Evolutionary conservation across 176 grass and related monocot genomes (phyloP), one percentile per base, ranked within the genome.

Genomic region (Eremochloa ophiuroides): DNA sequence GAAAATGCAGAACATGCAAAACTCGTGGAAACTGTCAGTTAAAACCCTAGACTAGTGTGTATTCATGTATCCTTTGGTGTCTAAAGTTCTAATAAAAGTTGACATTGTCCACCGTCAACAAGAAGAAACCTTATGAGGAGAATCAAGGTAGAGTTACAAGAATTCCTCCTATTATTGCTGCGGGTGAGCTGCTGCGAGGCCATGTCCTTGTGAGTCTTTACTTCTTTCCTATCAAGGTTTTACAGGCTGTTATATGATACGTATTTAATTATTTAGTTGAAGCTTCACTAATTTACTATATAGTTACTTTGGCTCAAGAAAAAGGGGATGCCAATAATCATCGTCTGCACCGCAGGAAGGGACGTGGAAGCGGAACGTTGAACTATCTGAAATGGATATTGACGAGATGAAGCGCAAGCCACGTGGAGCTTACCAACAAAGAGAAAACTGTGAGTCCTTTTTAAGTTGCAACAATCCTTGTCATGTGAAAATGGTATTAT

Each of bases 361-460:
- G 46, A 47, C 64, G 71, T n/a, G n/a, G n/a, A n/a, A n/a, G n/a
- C n/a, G n/a, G n/a, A n/a, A n/a, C n/a, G n/a, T n/a, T n/a, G n/a
- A 46, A 10, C 10, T 67, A 53, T 17, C 46, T 4, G n/a, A 72
- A 58, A 39, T 71, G 33, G 27, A 37, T 66, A 77, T 94, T 33
- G 86, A 89, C 62, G 51, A n/a, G 3, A 69, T 84, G 10, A 91
- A 91, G 71, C 66, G 72, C n/a, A 90, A 74, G 66, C 84, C 91
- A 79, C 76, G 80, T 16, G 80, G 87, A 87, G 83, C 86, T 28
- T 91, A 94, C 28, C 75, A 91, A 35, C 83, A 94, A 87, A 83
- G 83, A 7, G 75, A 94, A 85, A 89, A 85, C 18, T 80, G 73
- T 94, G 53, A 31, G 18, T 75, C 66, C 69, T 10, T 75, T 65